Conservation (phyloP, 176 grass and related monocot species). For the Chrysopogon serrulatus region DNA sequence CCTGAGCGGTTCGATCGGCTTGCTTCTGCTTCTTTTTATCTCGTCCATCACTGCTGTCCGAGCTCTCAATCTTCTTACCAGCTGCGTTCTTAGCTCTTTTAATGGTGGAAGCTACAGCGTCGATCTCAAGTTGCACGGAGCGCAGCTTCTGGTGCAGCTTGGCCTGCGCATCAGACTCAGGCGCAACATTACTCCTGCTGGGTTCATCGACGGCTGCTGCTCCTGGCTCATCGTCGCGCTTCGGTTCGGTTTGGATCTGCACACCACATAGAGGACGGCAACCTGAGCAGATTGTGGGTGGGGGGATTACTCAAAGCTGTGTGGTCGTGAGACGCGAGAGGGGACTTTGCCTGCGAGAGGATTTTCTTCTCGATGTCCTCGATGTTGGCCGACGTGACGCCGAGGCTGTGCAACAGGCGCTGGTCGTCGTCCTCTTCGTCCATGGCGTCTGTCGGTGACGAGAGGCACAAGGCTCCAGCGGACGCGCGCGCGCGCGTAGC, state of each 20-base stretch:
- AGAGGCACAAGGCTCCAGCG: not conserved
- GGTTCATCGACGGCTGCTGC: not conserved
- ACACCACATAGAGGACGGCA: not conserved
- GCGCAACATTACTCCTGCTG: not conserved
- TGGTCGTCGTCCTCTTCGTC: constrained; percentile 68
- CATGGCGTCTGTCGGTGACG: constrained; percentile 5
- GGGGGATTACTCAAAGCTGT: not conserved
- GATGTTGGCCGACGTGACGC: constrained; percentile 71
- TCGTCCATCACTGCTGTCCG: not conserved
- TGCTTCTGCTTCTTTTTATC: constrained; percentile 17
- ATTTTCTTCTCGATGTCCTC: constrained; percentile 86
- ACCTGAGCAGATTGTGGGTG: not conserved
- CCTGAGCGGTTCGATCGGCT: constrained; percentile 1
- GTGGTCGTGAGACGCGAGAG: not conserved
- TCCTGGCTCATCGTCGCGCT: not conserved
- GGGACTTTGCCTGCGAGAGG: constrained; percentile 56
- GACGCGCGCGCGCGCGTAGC: too few species aligned
- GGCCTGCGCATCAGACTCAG: constrained; percentile 25
- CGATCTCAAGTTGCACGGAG: constrained; percentile 74
- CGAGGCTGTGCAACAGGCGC: constrained; percentile 72
- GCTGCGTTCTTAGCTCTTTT: constrained; percentile 14
- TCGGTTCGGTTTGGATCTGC: constrained; percentile 48
- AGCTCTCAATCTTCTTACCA: constrained; percentile 16
- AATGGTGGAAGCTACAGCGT: constrained; percentile 74
- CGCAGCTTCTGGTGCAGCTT: constrained; percentile 62